Evolutionary conservation across 441 rosid genomes (phyloP), one percentile per base, ranked within the genome.

Genomic region (Jatropha multifida): DNA sequence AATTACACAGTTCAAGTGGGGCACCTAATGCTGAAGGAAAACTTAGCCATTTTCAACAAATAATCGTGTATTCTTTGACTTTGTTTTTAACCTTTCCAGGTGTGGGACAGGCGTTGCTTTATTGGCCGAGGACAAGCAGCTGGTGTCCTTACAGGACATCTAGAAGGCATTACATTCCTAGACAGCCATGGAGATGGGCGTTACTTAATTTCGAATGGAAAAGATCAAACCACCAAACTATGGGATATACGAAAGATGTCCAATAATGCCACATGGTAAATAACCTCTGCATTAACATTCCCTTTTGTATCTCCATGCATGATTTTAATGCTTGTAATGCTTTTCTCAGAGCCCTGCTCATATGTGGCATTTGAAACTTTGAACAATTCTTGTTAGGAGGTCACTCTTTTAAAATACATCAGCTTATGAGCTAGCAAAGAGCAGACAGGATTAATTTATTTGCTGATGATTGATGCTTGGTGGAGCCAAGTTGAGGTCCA

Each of bases 181-280:
- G 97, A 93, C 74, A 90, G 90, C 77, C 98, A 90, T 48, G 96
- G 99, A 60, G 99, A 95, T 88, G 97, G 98, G 78, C 92, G 94
- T 70, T 90, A 93, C 81, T 86, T 93, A 64, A 90, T 94, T 74
- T 93, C 99, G 62, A 94, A 94, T 77, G 91, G 97, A 68, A 93
- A 94, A 90, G 99, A 94, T 82, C 99, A 94, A 87, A 83, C 90
- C 26, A 94, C 85, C 84, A 94, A 94, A 76, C 88, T 94, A 37
- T 94, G 99, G 99, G 98, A 94, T 87, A 94, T 94, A 68, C 83
- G 98, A 68, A 90, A 83, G 80, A 94, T 94, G 98, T 69, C 90
- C 26, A 77, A 96, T 71, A 81, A 80, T 78, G 65, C 82, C 44
- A 26, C 83, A n/a, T 61, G 86, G 96, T 90, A 82, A 32, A 32